These are phyloP conservation scores for Thermomucor indicae-seudaticae DNA, from an alignment of 371 early-diverging fungal species.

Conservation along the genomic window DNA sequence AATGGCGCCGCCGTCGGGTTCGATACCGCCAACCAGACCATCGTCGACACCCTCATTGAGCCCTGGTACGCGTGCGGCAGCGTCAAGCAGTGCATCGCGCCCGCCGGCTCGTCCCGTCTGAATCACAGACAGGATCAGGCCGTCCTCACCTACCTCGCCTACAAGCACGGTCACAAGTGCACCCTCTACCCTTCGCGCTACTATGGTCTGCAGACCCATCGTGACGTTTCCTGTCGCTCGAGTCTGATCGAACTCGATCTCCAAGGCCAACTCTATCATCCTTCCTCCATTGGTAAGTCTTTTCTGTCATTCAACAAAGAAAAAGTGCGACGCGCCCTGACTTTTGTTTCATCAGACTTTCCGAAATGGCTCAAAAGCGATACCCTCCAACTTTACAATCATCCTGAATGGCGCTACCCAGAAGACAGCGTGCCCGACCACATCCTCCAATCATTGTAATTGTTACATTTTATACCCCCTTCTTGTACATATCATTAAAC, in stretches of 20 bases:
- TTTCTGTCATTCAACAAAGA: background rate
- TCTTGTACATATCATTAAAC: background rate
- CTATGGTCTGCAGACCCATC: slow-evolving; percentile 31
- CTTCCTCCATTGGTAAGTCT: slow-evolving; percentile 34
- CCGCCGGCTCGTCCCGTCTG: slow-evolving; percentile 50
- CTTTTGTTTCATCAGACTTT: slow-evolving; percentile 15
- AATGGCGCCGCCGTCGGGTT: slow-evolving; percentile 63
- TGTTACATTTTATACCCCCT: background rate
- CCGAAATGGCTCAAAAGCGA: slow-evolving; percentile 37
- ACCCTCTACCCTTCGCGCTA: slow-evolving; percentile 19
- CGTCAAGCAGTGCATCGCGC: slow-evolving; percentile 58
- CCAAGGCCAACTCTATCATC: slow-evolving; percentile 25
- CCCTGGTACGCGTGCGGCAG: slow-evolving; percentile 57
- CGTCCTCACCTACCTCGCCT: slow-evolving; percentile 53
- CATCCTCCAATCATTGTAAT: background rate
- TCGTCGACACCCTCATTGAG: slow-evolving; percentile 43
- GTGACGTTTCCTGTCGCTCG: slow-evolving; percentile 29
- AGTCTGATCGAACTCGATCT: slow-evolving; percentile 23
- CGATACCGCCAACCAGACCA: slow-evolving; percentile 43
- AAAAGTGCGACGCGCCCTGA: background rate
- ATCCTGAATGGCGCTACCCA: slow-evolving; percentile 51
- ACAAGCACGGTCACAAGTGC: slow-evolving; percentile 35
- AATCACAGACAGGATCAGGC: slow-evolving; percentile 71
- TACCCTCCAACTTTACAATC: slow-evolving; percentile 30
- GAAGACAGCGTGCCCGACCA: slow-evolving; percentile 30